A percentile compares a stretch with the other conserved stretches of the same genome.
These are phyloP conservation scores for Meripilus lineatus DNA, from an alignment of 1,284 basidiomycete genomes.

Conservation along the genomic window DNA sequence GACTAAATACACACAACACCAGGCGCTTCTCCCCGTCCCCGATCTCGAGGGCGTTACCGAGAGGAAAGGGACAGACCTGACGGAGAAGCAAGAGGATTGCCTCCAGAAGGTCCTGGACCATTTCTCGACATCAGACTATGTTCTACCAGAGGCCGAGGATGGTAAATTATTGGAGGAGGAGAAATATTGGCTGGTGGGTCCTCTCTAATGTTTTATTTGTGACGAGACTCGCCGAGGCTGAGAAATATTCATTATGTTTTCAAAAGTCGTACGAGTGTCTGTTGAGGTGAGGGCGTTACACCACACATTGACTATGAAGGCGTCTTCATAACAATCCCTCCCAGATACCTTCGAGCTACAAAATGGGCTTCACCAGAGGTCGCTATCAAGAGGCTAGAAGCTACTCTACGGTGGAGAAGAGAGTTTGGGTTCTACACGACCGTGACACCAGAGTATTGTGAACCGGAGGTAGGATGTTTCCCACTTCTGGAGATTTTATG, in stretches of 20 bases:
- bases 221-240: background rate
- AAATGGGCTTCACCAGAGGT: slow-evolving; percentile 55
- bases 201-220: background rate
- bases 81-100: slow-evolving; percentile 44
- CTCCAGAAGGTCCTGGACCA: slow-evolving; percentile 54
- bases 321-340: background rate
- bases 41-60: slow-evolving; percentile 7
- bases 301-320: slow-evolving; percentile 1
- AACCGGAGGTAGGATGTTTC: slow-evolving; percentile 54
- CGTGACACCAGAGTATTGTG: slow-evolving; percentile 54
- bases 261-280: slow-evolving; percentile 62
- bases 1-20: too few relatives aligned
- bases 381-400: slow-evolving; percentile 61
- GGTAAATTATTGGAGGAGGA: slow-evolving; percentile 56
- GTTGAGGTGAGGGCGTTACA: slow-evolving; percentile 39
- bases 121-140: slow-evolving; percentile 49
- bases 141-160: slow-evolving; percentile 43
- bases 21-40: slow-evolving; percentile 9
- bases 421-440: slow-evolving; percentile 64
- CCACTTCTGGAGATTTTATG: background rate
- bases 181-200: slow-evolving; percentile 69
- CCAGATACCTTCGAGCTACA: slow-evolving; percentile 63
- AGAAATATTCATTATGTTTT: background rate
- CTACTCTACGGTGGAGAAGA: slow-evolving; percentile 69
- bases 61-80: slow-evolving; percentile 25